Base-by-base conservation (phyloP, 2,329 filamentous ascomycete genomes). In the Nemania sp. region DNA sequence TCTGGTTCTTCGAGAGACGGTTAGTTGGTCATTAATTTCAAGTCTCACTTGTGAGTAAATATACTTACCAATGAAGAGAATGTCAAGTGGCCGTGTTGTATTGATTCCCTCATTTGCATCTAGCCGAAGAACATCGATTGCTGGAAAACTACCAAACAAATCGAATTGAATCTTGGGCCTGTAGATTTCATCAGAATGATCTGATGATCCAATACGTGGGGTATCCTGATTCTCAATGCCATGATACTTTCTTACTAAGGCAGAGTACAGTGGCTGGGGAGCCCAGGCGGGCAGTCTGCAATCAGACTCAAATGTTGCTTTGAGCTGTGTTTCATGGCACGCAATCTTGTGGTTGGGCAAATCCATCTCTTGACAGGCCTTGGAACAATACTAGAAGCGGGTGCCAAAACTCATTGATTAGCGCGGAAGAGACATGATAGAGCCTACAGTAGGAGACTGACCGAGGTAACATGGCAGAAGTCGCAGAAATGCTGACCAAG, bases 51-150 rank as follows among this genome's bases (percentile, higher is more conserved):
- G 12, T 9, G 15, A 30, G 12, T 33, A 5, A 33, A 33, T 22
- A n/a, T 14, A 50, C 52, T 41, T 19, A 55, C 52, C 12, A n/a
- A 39, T 20, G 15, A 55, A 55, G 6, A 55, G 47, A 24, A 55
- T n/a, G 33, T 55, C 24, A n/a, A 55, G n/a, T 9, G 26, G 33
- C 9, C 46, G 15, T 20, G 20, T 37, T 14, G n/a, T 15, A n/a
- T 50, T 5, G 2, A 24, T 11, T 1, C 52, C 52, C 20, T 55
- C 52, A 20, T 55, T 55, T 11, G 5, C 20, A 9, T 7, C 12
- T 0, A 55, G 22, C 1, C 17, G 24, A n/a, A 55, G 47, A 11
- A 55, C 36, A 23, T 55, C 47, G 28, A 55, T 45, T 8, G 52
- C 52, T n/a, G 52, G 52, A 19, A 34, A 42, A n/a, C 36, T 23